Evolutionary conservation across 345 rosid genomes (phyloP), one percentile per base, ranked within the genome.

Genomic region (Turnera subulata): DNA sequence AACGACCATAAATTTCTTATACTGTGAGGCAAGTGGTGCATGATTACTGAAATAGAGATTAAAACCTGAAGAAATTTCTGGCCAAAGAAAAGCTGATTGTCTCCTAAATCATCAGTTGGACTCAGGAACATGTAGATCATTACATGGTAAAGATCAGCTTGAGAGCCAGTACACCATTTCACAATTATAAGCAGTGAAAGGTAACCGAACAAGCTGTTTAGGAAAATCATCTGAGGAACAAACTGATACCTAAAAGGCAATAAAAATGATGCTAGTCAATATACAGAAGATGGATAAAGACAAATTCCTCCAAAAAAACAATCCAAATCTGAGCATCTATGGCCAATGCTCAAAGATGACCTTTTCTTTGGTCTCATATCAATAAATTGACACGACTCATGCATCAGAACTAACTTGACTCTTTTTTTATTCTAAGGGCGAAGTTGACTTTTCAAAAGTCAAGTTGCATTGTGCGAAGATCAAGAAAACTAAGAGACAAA

Each of bases 71-170:
- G 29, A 22, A 65, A 37, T 21, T 80, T 84, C 72, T 89, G 97
- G 59, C 85, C 67, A 22, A 78, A 72, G 53, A 93, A 93, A 56
- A 93, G 92, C 69, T 84, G 83, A 64, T 93, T 93, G 64, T 89
- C 97, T 47, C 89, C 97, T 56, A 93, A 69, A 33, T 93, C 99
- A 64, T 85, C 94, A 46, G 85, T 78, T 35, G 99, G 98, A 76
- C 97, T 84, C 50, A 92, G 73, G 69, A 92, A 89, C 98, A 92
- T 92, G 95, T 92, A 92, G 21, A 92, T 92, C 97, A 92, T 73
- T 50, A 89, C 53, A 47, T 92, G 98, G 71, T 92, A 92, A 12
- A 92, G 70, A 77, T 92, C 98, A 50, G 93, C 95, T 80, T 89
- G 78, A 21, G 97, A 89, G 59, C 98, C 97, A 59, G 96, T 83